Evolutionary conservation across 2,329 filamentous ascomycete genomes (phyloP), one percentile per base, ranked within the genome.

Genomic region (Epichloe brachyelytri): DNA sequence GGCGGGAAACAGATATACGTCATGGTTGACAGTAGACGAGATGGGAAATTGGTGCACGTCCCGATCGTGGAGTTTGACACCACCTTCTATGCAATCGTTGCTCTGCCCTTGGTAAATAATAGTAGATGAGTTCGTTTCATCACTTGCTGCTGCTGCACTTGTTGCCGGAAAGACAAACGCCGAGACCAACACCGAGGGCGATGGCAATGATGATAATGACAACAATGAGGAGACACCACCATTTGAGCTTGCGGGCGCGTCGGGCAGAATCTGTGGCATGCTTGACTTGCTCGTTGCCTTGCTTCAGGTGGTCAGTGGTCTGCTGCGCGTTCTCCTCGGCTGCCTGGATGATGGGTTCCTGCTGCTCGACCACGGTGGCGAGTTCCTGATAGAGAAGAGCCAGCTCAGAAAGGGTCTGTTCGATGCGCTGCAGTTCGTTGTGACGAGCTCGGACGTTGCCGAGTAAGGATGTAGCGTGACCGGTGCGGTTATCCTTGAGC

Each of bases 351-450:
- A 79, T 71, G 17, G 73, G 68, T 53, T 88, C 85, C 63, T 91
- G 86, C 60, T 83, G 76, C 59, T 87, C 79, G 53, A 91, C 81
- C 54, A 85, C 73, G 59, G 85, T 80, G 53, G 85, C 84, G 55
- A 93, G 79, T 61, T 90, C 82, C 57, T 82, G 73, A 72, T 88
- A 89, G 59, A 91, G 76, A 46, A 76, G 64, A 26, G 80, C 76
- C 41, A 91, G 77, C 65, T 91, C 84, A 37, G 72, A 71, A 56
- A 91, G 76, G 5, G 85, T 88, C 63, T 79, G 75, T 68, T 91
- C 86, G 59, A 93, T 91, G 66, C 80, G 80, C 69, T 87, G 79
- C 56, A 91, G 82, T 69, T 91, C 87, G 63, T 86, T 87, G 73
- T 91, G 87, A 51, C 87, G 85, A 38, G 85, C 86, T 57, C 85